Conservation (phyloP, 805 yeast genomes). For the Helenozyma baotianmanensis region DNA sequence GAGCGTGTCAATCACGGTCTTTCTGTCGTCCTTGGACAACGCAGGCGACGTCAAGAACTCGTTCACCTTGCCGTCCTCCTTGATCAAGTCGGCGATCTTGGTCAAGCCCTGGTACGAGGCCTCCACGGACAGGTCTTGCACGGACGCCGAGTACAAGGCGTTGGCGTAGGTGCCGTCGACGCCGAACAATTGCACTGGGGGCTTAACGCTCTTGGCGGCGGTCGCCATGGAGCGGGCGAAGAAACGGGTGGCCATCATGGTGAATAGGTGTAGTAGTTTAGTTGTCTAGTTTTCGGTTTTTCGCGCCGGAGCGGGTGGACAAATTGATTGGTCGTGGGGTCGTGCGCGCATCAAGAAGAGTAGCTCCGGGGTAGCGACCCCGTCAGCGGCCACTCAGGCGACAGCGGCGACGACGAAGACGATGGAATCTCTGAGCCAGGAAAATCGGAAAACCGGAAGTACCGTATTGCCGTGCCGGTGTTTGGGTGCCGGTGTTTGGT, state of each 20-base stretch:
- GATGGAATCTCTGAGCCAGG: too few species aligned
- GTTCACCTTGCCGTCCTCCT: slow-evolving; percentile 59
- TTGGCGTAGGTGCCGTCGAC: slow-evolving; percentile 96
- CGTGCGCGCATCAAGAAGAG: slow-evolving; percentile 8
- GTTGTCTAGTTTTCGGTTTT: neutral
- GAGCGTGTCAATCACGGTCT: slow-evolving; percentile 60
- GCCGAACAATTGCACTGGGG: slow-evolving; percentile 93
- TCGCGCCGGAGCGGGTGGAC: slow-evolving; percentile 8
- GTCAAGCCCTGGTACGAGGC: slow-evolving; percentile 62
- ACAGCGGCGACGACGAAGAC: too few species aligned
- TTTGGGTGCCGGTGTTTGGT: too few species aligned
- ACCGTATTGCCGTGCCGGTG: too few species aligned
- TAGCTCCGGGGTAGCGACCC: too few species aligned
- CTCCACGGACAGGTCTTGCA: slow-evolving; percentile 72
- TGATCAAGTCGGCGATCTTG: slow-evolving; percentile 50
- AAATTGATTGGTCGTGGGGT: slow-evolving; percentile 9
- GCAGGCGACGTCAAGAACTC: slow-evolving; percentile 77
- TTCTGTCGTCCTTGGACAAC: slow-evolving; percentile 69
- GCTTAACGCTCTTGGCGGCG: slow-evolving; percentile 60
- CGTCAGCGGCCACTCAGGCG: too few species aligned
- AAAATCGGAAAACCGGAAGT: too few species aligned
- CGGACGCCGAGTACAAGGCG: slow-evolving; percentile 89
- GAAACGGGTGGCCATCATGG: slow-evolving; percentile 55
- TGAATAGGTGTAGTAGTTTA: neutral
- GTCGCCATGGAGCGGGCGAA: slow-evolving; percentile 72